phyloP scores from a whole-genome alignment of 345 rosid genomes.

The Litchi chinensis region DNA sequence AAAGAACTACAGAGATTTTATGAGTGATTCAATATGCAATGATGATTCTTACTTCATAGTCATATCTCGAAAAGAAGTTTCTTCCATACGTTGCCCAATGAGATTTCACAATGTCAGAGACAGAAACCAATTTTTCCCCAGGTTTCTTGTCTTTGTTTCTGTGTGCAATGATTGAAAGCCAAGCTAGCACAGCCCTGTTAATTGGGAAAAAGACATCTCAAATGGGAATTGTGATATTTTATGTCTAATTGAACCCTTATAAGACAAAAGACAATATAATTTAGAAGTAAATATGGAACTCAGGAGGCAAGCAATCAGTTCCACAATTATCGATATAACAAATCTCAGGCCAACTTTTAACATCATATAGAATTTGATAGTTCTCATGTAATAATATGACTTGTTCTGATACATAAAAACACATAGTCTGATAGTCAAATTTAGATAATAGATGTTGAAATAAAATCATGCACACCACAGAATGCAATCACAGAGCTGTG shows the following conservation, averaged over 20 bases:
- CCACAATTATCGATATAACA: background rate
- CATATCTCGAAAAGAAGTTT: slow-evolving; percentile 91
- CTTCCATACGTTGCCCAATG: slow-evolving; percentile 97
- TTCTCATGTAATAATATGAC: background rate
- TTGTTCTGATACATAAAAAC: background rate
- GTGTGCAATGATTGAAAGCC: slow-evolving; percentile 88
- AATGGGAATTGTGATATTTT: background rate
- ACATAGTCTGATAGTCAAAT: background rate
- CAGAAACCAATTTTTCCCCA: slow-evolving; percentile 78
- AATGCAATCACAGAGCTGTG: background rate
- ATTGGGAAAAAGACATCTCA: slow-evolving; percentile 6
- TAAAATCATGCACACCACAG: background rate
- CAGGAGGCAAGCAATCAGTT: background rate
- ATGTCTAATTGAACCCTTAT: background rate
- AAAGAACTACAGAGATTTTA: background rate
- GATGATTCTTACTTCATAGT: slow-evolving; percentile 65
- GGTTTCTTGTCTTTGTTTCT: slow-evolving; percentile 76
- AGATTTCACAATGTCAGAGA: slow-evolving; percentile 80
- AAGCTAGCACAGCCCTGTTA: slow-evolving; percentile 91
- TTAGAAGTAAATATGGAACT: background rate
- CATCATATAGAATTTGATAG: background rate
- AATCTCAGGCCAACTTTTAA: background rate
- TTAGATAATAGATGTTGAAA: background rate
- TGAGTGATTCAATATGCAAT: slow-evolving; percentile 2
- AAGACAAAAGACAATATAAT: background rate